phyloP scores from a whole-genome alignment of 768 basidiomycete genomes.

The Tylopilus sp. region DNA sequence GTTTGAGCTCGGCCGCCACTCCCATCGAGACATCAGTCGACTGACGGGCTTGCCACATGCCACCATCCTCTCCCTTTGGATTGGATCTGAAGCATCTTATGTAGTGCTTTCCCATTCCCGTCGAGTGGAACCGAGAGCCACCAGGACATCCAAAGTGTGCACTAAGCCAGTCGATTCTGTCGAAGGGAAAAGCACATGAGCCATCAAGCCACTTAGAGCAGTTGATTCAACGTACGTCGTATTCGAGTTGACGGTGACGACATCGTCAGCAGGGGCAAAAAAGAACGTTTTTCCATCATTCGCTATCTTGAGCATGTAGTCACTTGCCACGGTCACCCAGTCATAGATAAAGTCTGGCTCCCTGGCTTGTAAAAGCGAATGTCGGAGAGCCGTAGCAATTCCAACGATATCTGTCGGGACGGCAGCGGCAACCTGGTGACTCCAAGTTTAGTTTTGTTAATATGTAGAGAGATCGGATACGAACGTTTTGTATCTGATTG shows the following conservation, averaged over 20 bases:
- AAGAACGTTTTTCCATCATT: conserved; percentile 11
- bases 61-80: background rate
- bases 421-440: background rate
- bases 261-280: background rate
- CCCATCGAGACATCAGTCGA: conserved; percentile 21
- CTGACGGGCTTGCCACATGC: conserved; percentile 12
- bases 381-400: conserved; percentile 15
- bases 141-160: conserved; percentile 21
- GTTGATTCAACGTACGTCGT: conserved; percentile 1
- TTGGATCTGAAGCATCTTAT: background rate
- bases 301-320: conserved; percentile 11
- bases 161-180: conserved; percentile 18
- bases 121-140: conserved; percentile 2
- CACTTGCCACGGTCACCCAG: conserved; percentile 6
- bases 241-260: conserved; percentile 17
- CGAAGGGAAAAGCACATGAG: background rate
- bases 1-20: conserved; percentile 17
- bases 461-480: background rate
- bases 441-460: background rate
- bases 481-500: conserved; percentile 16
- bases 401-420: conserved; percentile 16
- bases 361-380: conserved; percentile 8
- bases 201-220: background rate
- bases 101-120: background rate
- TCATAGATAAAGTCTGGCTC: conserved; percentile 10